Conservation (phyloP, 2,329 filamentous ascomycete species). For the Fusarium redolens region DNA sequence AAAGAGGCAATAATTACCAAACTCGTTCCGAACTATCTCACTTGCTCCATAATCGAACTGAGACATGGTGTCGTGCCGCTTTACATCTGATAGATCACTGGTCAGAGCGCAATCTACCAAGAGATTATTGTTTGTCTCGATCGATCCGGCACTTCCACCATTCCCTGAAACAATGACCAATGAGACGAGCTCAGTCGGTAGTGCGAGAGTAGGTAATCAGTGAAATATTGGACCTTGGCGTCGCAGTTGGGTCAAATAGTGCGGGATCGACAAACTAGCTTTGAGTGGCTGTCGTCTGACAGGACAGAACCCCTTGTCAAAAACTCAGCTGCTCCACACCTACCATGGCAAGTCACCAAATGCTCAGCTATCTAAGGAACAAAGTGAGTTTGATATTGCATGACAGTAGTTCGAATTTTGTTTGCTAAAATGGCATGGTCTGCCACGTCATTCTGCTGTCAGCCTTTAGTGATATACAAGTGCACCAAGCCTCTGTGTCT, state of each 20-base stretch:
- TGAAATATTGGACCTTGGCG: not conserved
- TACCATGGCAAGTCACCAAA: not conserved
- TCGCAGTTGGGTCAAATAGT: not conserved
- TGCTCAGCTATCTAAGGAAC: not conserved
- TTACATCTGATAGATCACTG: not conserved
- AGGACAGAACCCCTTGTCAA: constrained; percentile 1
- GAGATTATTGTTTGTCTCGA: not conserved
- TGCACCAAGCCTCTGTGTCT: not conserved
- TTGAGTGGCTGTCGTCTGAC: not conserved
- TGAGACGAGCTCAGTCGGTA: not conserved
- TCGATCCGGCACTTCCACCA: not conserved
- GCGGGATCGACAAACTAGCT: constrained; percentile 5
- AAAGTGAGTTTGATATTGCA: not conserved
- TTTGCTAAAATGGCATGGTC: not conserved
- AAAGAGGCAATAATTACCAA: not conserved
- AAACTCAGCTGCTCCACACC: constrained; percentile 6
- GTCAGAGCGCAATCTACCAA: not conserved
- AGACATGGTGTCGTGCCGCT: not conserved
- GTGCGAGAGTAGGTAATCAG: not conserved
- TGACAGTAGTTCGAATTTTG: not conserved
- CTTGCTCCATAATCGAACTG: not conserved
- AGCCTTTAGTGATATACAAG: not conserved
- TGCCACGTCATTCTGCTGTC: constrained; percentile 4
- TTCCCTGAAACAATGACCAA: not conserved
- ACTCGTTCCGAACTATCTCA: not conserved